Conservation (phyloP, 805 yeast genomes). For the Candida lessepsii region DNA sequence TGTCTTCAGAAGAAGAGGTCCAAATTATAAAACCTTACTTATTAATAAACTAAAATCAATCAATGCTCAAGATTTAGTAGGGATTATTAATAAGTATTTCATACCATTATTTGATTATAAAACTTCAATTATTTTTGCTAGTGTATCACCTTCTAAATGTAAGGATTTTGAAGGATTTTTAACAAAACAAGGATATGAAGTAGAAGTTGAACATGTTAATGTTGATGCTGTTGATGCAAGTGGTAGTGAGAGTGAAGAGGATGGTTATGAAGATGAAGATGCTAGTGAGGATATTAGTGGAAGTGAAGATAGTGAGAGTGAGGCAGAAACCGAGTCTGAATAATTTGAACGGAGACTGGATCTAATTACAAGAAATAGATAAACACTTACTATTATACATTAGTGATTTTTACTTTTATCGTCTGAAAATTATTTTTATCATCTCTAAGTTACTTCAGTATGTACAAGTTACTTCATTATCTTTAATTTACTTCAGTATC, state of each 20-base stretch:
- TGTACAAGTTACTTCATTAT: too few species aligned
- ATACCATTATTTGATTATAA: slow-evolving; percentile 59
- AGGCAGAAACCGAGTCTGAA: slow-evolving; percentile 4
- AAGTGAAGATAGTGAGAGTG: background rate
- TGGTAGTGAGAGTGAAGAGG: slow-evolving; percentile 18
- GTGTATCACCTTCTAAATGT: slow-evolving; percentile 68
- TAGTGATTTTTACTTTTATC: too few species aligned
- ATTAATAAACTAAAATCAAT: slow-evolving; percentile 53
- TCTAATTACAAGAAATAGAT: too few species aligned
- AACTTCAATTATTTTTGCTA: slow-evolving; percentile 60
- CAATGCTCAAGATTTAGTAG: slow-evolving; percentile 51
- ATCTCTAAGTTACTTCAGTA: too few species aligned
- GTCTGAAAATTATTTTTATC: too few species aligned
- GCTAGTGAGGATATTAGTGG: background rate
- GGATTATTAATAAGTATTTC: slow-evolving; percentile 56
- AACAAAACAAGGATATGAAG: slow-evolving; percentile 54
- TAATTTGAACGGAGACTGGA: too few species aligned
- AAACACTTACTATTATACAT: too few species aligned
- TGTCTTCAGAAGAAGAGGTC: slow-evolving; percentile 68
- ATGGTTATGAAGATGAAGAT: background rate
- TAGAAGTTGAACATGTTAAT: slow-evolving; percentile 53
- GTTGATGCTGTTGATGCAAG: slow-evolving; percentile 25
- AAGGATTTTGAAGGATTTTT: slow-evolving; percentile 50
- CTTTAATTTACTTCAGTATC: too few species aligned
- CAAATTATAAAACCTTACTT: slow-evolving; percentile 54